Conservation (phyloP, 108 stramenopile species). For the Bacterosira constricta region DNA sequence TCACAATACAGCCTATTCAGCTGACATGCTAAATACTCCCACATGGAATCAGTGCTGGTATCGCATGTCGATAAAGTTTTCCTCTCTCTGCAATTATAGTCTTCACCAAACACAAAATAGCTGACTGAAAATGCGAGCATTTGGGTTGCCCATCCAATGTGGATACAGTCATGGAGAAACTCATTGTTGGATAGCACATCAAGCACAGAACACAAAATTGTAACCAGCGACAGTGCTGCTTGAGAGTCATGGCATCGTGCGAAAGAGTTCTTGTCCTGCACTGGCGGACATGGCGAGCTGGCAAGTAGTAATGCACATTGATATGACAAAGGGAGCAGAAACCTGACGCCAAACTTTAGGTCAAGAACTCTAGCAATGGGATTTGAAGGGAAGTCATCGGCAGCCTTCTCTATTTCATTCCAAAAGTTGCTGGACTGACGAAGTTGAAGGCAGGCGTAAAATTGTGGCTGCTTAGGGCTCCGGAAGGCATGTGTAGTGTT, state of each 20-base stretch:
- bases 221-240: slow-evolving; percentile 19
- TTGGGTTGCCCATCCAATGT: slow-evolving; percentile 40
- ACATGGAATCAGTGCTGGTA: slow-evolving; percentile 15
- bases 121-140: slow-evolving; percentile 28
- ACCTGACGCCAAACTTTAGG: slow-evolving; percentile 8
- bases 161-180: slow-evolving; percentile 24
- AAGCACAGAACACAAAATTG: slow-evolving; percentile 30
- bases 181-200: slow-evolving; percentile 24
- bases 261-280: not conserved
- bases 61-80: not conserved
- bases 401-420: slow-evolving; percentile 26
- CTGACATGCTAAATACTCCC: slow-evolving; percentile 13
- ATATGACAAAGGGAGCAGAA: slow-evolving; percentile 36
- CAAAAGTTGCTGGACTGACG: slow-evolving; percentile 37
- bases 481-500: not conserved
- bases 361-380: slow-evolving; percentile 36
- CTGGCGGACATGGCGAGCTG: not conserved
- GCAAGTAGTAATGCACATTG: slow-evolving; percentile 30
- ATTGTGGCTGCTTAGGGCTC: slow-evolving; percentile 2
- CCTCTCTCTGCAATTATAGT: slow-evolving; percentile 4
- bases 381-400: slow-evolving; percentile 6
- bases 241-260: not conserved
- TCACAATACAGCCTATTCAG: slow-evolving; percentile 26
- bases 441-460: slow-evolving; percentile 34
- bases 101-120: slow-evolving; percentile 15